Conservation (phyloP, 345 rosid species). For the Reutealis trisperma region DNA sequence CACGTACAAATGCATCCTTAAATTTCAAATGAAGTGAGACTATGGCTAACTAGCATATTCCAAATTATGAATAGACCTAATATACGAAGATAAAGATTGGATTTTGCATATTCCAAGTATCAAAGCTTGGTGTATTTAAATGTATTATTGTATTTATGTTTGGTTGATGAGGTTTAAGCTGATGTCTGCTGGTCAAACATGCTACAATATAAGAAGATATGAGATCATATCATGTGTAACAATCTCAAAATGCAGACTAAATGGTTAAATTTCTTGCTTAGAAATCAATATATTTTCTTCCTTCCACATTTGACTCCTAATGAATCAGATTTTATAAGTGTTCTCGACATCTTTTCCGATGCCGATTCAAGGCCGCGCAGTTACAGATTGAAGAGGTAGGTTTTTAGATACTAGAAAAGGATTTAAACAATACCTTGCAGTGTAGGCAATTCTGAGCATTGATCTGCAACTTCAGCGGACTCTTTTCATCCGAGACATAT, state of each 20-base stretch:
- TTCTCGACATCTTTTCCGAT: neutral
- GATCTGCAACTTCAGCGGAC: slow-evolving; percentile 74
- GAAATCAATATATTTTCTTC: neutral
- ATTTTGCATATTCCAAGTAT: too few relatives aligned
- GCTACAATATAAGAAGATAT: neutral
- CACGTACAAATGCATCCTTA: too few relatives aligned
- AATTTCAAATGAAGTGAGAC: too few relatives aligned
- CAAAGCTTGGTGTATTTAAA: too few relatives aligned
- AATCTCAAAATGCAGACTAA: neutral
- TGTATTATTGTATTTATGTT: too few relatives aligned
- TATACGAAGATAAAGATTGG: too few relatives aligned
- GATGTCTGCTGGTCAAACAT: neutral
- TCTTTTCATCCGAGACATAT: slow-evolving; percentile 70
- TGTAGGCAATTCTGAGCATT: slow-evolving; percentile 94
- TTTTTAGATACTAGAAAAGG: neutral
- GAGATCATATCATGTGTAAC: neutral
- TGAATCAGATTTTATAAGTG: neutral
- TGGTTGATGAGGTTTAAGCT: neutral
- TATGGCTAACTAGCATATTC: too few relatives aligned
- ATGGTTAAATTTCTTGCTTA: neutral
- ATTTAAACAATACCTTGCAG: slow-evolving; percentile 67
- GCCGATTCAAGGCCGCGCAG: too few relatives aligned
- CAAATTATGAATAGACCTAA: too few relatives aligned
- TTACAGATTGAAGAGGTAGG: neutral
- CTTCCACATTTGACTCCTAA: neutral